These are phyloP conservation scores for Xylaria sp. DNA, from an alignment of 2,329 filamentous ascomycete species.

Conservation along the genomic window DNA sequence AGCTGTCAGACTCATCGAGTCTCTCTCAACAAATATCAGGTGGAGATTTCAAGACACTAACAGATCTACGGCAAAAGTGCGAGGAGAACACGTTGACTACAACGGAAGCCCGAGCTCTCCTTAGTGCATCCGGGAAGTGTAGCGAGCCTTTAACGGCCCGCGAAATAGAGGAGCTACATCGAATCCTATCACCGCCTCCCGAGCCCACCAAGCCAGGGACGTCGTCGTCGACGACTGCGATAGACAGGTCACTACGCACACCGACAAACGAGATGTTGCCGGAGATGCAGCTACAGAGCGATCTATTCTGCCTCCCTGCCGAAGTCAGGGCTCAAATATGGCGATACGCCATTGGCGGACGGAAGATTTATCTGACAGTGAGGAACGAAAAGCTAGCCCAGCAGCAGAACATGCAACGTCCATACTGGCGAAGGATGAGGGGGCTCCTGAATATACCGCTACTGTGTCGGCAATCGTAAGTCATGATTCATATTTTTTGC, in stretches of 20 bases:
- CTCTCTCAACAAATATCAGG: slow-evolving; percentile 7
- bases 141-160: slow-evolving; percentile 34
- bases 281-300: slow-evolving; percentile 30
- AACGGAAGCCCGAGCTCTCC: slow-evolving; percentile 34
- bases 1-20: background rate
- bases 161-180: slow-evolving; percentile 38
- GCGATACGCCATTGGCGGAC: slow-evolving; percentile 34
- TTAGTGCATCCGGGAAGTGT: slow-evolving; percentile 29
- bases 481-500: slow-evolving; percentile 2
- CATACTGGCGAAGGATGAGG: slow-evolving; percentile 35
- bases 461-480: slow-evolving; percentile 38
- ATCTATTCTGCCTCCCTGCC: slow-evolving; percentile 35
- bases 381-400: slow-evolving; percentile 33
- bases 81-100: slow-evolving; percentile 31
- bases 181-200: slow-evolving; percentile 32
- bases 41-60: slow-evolving; percentile 25
- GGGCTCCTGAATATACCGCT: slow-evolving; percentile 34
- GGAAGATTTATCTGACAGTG: slow-evolving; percentile 34
- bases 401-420: slow-evolving; percentile 32
- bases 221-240: slow-evolving; percentile 13
- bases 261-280: slow-evolving; percentile 39
- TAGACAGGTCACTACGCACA: slow-evolving; percentile 29
- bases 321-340: slow-evolving; percentile 36
- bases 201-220: slow-evolving; percentile 17
- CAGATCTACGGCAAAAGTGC: slow-evolving; percentile 36